These are phyloP conservation scores for Eucalyptus viminalis DNA, from an alignment of 345 rosid genomes.

Conservation along the genomic window DNA sequence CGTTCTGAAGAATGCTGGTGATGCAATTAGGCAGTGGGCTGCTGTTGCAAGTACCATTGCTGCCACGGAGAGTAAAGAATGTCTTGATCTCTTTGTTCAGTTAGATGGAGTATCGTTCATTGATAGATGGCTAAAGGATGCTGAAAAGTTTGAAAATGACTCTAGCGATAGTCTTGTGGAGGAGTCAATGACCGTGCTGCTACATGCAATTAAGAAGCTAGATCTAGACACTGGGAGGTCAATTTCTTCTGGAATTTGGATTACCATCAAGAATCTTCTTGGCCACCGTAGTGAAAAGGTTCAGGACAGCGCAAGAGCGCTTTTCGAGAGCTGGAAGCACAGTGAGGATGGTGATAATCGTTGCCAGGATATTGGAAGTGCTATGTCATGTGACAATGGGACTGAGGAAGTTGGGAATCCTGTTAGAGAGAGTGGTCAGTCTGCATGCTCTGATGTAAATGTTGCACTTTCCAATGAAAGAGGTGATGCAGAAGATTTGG, in stretches of 20 bases:
- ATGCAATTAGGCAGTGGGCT: constrained; percentile 82
- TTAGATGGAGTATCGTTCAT: constrained; percentile 75
- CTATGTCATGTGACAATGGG: constrained; percentile 11
- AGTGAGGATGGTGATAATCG: constrained; percentile 8
- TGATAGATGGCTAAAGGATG: constrained; percentile 69
- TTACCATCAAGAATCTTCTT: constrained; percentile 54
- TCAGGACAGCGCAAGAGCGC: constrained; percentile 60
- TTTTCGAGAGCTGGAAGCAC: constrained; percentile 50
- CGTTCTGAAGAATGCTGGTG: constrained; percentile 50
- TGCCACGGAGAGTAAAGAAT: constrained; percentile 74
- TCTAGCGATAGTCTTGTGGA: constrained; percentile 43
- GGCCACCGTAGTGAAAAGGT: constrained; percentile 46
- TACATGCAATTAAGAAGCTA: constrained; percentile 67
- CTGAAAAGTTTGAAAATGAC: constrained; percentile 26
- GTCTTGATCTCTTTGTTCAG: constrained; percentile 79
- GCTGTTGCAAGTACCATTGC: constrained; percentile 78
- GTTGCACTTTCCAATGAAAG: constrained; percentile 19
- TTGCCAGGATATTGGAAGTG: constrained; percentile 10
- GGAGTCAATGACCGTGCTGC: constrained; percentile 59
- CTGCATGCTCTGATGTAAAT: constrained; percentile 16
- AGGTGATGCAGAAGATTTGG: constrained; percentile 16
- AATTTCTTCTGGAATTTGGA: constrained; percentile 67
- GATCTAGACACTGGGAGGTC: constrained; percentile 49
- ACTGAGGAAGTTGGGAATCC: constrained; percentile 5
- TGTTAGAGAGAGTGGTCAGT: constrained; percentile 11